Evolutionary conservation across 2,329 filamentous ascomycete genomes (phyloP).

Genomic region (Leptoxyphium fumago): DNA sequence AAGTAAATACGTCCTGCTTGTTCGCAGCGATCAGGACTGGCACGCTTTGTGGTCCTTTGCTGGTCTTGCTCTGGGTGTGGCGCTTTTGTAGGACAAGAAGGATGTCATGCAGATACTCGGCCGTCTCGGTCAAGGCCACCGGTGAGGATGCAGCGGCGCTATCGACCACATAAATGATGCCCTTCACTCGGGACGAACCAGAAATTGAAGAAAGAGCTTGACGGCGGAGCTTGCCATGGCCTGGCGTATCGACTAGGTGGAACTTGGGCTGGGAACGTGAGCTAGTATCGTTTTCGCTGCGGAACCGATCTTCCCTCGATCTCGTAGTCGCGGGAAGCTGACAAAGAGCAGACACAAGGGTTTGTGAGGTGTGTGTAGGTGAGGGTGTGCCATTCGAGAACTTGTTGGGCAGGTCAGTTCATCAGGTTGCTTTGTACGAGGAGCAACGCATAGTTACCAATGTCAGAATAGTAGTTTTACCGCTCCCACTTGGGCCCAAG

Average conservation of each 20-base stretch:
- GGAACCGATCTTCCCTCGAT: conserved; percentile 46
- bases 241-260: conserved; percentile 74
- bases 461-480: conserved; percentile 81
- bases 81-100: conserved; percentile 71
- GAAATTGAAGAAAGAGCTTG: conserved; percentile 45
- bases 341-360: conserved; percentile 41
- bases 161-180: conserved; percentile 80
- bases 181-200: conserved; percentile 19
- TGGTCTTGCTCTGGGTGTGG: conserved; percentile 40
- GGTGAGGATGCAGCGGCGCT: conserved; percentile 33
- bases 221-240: conserved; percentile 83
- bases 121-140: conserved; percentile 51
- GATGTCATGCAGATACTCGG: conserved; percentile 76
- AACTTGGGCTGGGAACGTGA: conserved; percentile 49
- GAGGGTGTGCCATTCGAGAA: conserved; percentile 41
- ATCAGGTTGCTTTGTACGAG: background rate
- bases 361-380: conserved; percentile 48
- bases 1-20: conserved; percentile 91
- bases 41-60: conserved; percentile 44
- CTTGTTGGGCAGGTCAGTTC: conserved; percentile 13
- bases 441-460: conserved; percentile 36
- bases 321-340: conserved; percentile 38
- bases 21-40: conserved; percentile 80
- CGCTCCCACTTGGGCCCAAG: conserved; percentile 63
- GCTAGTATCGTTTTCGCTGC: conserved; percentile 50